Conservation (phyloP, 1,139 yeast genomes). For the Debaryomyces nepalensis region DNA sequence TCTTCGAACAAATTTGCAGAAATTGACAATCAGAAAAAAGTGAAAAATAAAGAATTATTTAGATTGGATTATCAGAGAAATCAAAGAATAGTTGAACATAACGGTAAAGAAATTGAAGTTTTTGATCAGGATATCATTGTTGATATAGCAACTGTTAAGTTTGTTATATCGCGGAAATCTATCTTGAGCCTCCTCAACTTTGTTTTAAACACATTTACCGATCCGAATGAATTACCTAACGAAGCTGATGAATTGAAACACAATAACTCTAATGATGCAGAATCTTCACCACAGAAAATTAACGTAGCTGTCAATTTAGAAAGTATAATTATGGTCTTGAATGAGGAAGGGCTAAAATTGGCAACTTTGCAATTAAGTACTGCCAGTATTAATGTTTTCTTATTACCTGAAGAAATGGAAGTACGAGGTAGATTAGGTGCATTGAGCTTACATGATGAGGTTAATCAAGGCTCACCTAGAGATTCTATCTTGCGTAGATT, state of each 20-base stretch:
- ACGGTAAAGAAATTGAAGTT: slow-evolving; percentile 63
- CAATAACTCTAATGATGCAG: slow-evolving; percentile 50
- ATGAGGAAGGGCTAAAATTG: slow-evolving; percentile 81
- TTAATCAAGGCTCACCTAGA: slow-evolving; percentile 63
- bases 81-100: slow-evolving; percentile 64
- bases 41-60: slow-evolving; percentile 54
- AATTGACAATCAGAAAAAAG: slow-evolving; percentile 31
- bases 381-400: slow-evolving; percentile 67
- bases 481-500: slow-evolving; percentile 67
- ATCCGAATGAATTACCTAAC: slow-evolving; percentile 69
- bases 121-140: slow-evolving; percentile 80
- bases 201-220: slow-evolving; percentile 83
- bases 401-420: slow-evolving; percentile 80
- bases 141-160: slow-evolving; percentile 77
- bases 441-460: slow-evolving; percentile 75
- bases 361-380: slow-evolving; percentile 80
- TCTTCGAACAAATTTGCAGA: slow-evolving; percentile 62
- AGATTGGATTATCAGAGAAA: slow-evolving; percentile 61
- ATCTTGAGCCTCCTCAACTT: slow-evolving; percentile 80
- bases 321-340: slow-evolving; percentile 73
- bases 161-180: slow-evolving; percentile 78
- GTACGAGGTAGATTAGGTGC: slow-evolving; percentile 81
- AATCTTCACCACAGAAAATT: slow-evolving; percentile 71
- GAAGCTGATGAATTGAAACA: slow-evolving; percentile 74
- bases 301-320: slow-evolving; percentile 71